Evolutionary conservation across 2,329 filamentous ascomycete genomes (phyloP).

Genomic region (Microthyrium microscopicum): DNA sequence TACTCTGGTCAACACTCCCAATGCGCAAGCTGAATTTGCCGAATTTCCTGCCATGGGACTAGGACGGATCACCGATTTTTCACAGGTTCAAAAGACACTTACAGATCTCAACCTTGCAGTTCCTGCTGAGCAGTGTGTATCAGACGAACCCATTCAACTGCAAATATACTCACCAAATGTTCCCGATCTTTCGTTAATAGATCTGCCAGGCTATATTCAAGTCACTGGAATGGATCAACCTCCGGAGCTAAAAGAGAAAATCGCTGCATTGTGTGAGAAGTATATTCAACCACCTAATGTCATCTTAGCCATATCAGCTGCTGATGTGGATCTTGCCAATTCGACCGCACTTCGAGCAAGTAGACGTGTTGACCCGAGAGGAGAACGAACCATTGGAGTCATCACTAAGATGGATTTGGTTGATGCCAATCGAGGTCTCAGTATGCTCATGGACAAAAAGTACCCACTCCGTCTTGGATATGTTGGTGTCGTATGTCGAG

Average conservation of each 20-base stretch:
- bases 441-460: conserved; percentile 73
- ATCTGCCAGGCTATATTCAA: conserved; percentile 94
- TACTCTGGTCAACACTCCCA: conserved; percentile 87
- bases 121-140: conserved; percentile 78
- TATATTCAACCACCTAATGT: conserved; percentile 95
- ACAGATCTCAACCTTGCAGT: conserved; percentile 92
- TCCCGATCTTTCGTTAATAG: conserved; percentile 87
- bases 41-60: conserved; percentile 89
- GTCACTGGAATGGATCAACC: conserved; percentile 86
- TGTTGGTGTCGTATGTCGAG: conserved; percentile 80
- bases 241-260: conserved; percentile 82
- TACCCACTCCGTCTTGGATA: conserved; percentile 93
- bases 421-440: conserved; percentile 59
- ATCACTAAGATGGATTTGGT: conserved; percentile 98
- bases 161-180: conserved; percentile 92
- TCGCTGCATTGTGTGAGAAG: conserved; percentile 90
- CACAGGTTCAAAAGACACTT: conserved; percentile 77
- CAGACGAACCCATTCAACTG: conserved; percentile 90
- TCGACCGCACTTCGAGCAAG: conserved; percentile 84
- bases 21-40: conserved; percentile 74
- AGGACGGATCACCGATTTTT: conserved; percentile 81
- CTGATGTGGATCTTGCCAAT: conserved; percentile 92
- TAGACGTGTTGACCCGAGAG: conserved; percentile 78
- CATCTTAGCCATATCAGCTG: conserved; percentile 91
- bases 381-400: conserved; percentile 94